Base-by-base conservation (phyloP, 192 early-diverging fungal genomes). In the Backusella tuberculispora region DNA sequence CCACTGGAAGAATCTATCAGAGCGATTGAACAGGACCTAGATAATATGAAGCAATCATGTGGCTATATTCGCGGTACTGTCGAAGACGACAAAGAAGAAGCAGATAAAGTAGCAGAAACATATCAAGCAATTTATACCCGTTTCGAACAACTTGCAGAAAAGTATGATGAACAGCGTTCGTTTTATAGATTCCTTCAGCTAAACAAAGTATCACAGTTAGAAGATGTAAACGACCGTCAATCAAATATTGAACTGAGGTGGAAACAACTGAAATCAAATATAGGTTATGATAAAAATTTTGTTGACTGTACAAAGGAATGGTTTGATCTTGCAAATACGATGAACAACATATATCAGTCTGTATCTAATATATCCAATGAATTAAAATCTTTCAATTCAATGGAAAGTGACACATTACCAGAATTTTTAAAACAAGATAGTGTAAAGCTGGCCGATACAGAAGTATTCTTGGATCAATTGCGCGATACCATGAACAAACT, bases 111-210 rank as follows among this genome's bases (percentile, higher is more conserved):
- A 26, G 26, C 53, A 60, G 21, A 60, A 7, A 60, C 53, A 10
- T 60, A 60, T 26, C 53, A 60, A 60, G 53, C 21, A 3, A 60
- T 60, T 4, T 60, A 24, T 12, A 60, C 9, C 26, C 53, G 26
- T 26, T 60, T 60, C 21, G 66, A 67, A 13, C n/a, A 67, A 4
- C n/a, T 24, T 26, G 46, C 40, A 45, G 43, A 70, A 8, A 29
- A 47, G 12, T 46, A 46, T 12, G 68, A 70, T 13, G 19, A 70
- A 12, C 26, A 34, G 14, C 46, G 43, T 13, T 70, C 68, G 15
- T 45, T 45, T n/a, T 70, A 48, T 17, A 42, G 26, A 26, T 70
- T 70, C 15, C 41, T 70, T 15, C n/a, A 70, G 29, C 46, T 70
- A 10, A 42, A 70, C 26, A 70, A 70, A 15, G 44, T 70, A 1